Evolutionary conservation across 1,284 basidiomycete species (phyloP).

Genomic region (Cutaneotrichosporon sp.): DNA sequence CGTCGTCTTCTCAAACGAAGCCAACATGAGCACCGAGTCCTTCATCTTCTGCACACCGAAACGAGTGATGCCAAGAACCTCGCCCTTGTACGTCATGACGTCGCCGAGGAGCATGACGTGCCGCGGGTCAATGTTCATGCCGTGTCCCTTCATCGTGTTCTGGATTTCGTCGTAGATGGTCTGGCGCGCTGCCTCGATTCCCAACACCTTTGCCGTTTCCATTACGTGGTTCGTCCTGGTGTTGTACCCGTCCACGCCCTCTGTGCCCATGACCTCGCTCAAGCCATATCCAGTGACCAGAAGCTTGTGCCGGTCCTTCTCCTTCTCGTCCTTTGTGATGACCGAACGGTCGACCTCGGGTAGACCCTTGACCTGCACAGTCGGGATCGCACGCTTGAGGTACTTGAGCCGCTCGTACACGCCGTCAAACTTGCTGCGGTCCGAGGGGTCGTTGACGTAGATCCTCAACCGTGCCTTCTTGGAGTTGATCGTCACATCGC

Average conservation of each 20-base stretch:
- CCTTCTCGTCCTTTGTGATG: conserved; percentile 84
- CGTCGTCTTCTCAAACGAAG: conserved; percentile 98
- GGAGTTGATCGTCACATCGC: conserved; percentile 49
- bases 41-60: conserved; percentile 99
- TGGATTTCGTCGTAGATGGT: conserved; percentile 98
- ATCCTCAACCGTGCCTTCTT: conserved; percentile 22
- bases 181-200: conserved; percentile 91
- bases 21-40: conserved; percentile 98
- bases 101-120: conserved; percentile 98
- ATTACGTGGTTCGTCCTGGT: conserved; percentile 98
- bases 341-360: conserved; percentile 80
- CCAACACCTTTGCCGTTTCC: conserved; percentile 88
- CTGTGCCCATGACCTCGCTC: conserved; percentile 93
- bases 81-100: conserved; percentile 99
- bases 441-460: conserved; percentile 22
- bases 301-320: conserved; percentile 60
- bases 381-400: conserved; percentile 71
- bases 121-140: conserved; percentile 97
- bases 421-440: conserved; percentile 56
- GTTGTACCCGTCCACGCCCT: conserved; percentile 86
- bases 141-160: conserved; percentile 94
- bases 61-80: conserved; percentile 96
- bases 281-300: conserved; percentile 97
- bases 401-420: conserved; percentile 77
- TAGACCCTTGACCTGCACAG: conserved; percentile 90